Conservation (phyloP, 2,329 filamentous ascomycete species). For the Alternaria brassicicola region DNA sequence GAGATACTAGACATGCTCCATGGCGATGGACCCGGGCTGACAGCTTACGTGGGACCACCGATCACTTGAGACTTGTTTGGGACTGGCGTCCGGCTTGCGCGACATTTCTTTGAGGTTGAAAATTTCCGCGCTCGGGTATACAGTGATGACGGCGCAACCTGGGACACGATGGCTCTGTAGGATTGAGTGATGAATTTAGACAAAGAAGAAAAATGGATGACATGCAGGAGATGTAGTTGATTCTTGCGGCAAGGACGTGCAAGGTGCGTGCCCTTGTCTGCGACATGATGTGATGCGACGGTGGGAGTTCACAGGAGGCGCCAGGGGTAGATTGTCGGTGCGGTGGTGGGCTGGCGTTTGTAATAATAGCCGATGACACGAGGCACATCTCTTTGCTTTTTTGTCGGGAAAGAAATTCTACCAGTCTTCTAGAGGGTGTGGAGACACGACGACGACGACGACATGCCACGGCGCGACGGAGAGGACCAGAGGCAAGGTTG, state of each 20-base stretch:
- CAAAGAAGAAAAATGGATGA: background rate
- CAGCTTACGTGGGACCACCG: background rate
- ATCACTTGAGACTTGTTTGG: background rate
- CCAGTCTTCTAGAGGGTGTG: background rate
- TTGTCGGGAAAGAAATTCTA: conserved; percentile 1
- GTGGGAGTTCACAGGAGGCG: conserved; percentile 11
- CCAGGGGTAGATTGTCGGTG: conserved; percentile 2
- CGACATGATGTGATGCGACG: conserved; percentile 22
- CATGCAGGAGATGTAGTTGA: background rate
- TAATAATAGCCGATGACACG: conserved; percentile 3
- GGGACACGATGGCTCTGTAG: background rate
- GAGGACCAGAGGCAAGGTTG: background rate
- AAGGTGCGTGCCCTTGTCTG: conserved; percentile 10
- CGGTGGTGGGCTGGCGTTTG: conserved; percentile 6
- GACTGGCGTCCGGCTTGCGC: background rate
- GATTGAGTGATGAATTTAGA: too few relatives aligned
- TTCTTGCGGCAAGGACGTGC: conserved; percentile 17
- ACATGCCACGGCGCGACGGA: background rate
- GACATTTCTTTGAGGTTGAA: background rate
- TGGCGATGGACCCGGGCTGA: background rate
- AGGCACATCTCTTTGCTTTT: conserved; percentile 6
- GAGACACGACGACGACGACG: background rate
- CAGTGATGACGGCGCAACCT: background rate
- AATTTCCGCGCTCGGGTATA: background rate
- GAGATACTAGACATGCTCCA: background rate